Evolutionary conservation across 2,329 filamentous ascomycete genomes (phyloP).

Genomic region (Emergomyces orientalis): DNA sequence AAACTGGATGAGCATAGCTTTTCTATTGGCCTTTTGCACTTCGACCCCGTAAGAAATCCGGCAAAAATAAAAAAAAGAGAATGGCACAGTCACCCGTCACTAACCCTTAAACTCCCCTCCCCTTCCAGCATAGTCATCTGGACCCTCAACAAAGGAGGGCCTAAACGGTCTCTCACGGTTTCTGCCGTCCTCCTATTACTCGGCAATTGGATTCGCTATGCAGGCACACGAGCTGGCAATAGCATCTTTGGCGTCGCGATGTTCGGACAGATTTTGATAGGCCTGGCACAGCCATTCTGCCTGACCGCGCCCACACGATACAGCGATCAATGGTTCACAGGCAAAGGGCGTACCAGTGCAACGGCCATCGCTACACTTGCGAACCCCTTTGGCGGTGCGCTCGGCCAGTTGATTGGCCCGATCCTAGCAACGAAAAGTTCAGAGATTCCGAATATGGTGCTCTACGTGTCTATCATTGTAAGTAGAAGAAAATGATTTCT

Average conservation of each 20-base stretch:
- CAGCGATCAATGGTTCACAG: conserved; percentile 90
- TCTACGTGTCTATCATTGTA: conserved; percentile 77
- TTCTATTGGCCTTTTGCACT: conserved; percentile 73
- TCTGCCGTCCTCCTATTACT: conserved; percentile 64
- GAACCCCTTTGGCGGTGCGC: conserved; percentile 80
- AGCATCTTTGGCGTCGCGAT: conserved; percentile 69
- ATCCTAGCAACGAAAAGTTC: conserved; percentile 55
- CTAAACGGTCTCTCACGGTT: conserved; percentile 65
- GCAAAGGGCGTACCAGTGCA: conserved; percentile 70
- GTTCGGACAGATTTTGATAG: conserved; percentile 85
- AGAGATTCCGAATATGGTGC: conserved; percentile 70
- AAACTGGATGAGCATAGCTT: conserved; percentile 88
- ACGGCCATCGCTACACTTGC: conserved; percentile 78
- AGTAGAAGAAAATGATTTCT: conserved; percentile 22
- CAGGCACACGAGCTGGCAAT: conserved; percentile 47
- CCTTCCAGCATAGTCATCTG: conserved; percentile 53
- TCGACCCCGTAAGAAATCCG: conserved; percentile 49
- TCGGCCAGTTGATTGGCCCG: conserved; percentile 80
- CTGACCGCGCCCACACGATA: conserved; percentile 82
- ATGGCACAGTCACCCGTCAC: background rate
- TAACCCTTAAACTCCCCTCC: background rate
- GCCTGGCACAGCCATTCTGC: conserved; percentile 85
- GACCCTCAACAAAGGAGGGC: conserved; percentile 65
- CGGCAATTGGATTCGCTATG: conserved; percentile 89
- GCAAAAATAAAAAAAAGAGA: background rate